These are phyloP conservation scores for Phytophthora aleatoria DNA, from an alignment of 352 stramenopile species.

Conservation along the genomic window DNA sequence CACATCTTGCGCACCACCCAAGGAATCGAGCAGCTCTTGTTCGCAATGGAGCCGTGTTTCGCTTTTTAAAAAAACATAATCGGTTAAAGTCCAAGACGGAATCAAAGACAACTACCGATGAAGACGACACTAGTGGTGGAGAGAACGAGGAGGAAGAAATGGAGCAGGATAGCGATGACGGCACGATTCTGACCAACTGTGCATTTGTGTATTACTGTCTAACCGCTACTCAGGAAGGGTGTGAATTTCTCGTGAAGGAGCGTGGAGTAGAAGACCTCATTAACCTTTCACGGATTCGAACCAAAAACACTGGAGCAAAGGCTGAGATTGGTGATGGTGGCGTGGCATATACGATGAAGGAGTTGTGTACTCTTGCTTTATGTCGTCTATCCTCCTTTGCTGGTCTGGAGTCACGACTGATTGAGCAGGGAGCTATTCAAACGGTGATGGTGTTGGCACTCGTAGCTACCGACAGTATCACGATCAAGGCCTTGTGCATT, in stretches of 20 bases:
- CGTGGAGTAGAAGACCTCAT: slow-evolving; percentile 74
- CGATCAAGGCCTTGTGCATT: slow-evolving; percentile 74
- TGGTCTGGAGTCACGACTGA: slow-evolving; percentile 61
- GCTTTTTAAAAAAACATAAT: slow-evolving; percentile 59
- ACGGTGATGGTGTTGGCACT: slow-evolving; percentile 75
- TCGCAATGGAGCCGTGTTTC: slow-evolving; percentile 58
- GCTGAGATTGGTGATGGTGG: slow-evolving; percentile 5
- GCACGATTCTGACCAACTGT: slow-evolving; percentile 70
- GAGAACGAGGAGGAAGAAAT: slow-evolving; percentile 21
- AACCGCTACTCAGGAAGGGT: slow-evolving; percentile 66
- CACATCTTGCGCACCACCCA: slow-evolving; percentile 59
- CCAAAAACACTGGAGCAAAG: slow-evolving; percentile 29
- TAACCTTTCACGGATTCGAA: slow-evolving; percentile 54
- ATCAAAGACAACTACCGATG: background rate
- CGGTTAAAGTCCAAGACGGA: slow-evolving; percentile 33
- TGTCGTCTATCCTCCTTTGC: slow-evolving; percentile 72
- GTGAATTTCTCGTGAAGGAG: slow-evolving; percentile 77
- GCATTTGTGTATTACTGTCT: slow-evolving; percentile 73
- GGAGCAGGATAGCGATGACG: slow-evolving; percentile 33
- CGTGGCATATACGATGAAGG: slow-evolving; percentile 48
- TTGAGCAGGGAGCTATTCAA: slow-evolving; percentile 77
- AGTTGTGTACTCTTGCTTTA: slow-evolving; percentile 73
- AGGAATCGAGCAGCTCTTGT: slow-evolving; percentile 64
- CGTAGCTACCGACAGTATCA: slow-evolving; percentile 62
- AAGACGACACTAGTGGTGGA: slow-evolving; percentile 5